Conservation (phyloP, 306 rosid genomes). For the Prunus dulcis region DNA sequence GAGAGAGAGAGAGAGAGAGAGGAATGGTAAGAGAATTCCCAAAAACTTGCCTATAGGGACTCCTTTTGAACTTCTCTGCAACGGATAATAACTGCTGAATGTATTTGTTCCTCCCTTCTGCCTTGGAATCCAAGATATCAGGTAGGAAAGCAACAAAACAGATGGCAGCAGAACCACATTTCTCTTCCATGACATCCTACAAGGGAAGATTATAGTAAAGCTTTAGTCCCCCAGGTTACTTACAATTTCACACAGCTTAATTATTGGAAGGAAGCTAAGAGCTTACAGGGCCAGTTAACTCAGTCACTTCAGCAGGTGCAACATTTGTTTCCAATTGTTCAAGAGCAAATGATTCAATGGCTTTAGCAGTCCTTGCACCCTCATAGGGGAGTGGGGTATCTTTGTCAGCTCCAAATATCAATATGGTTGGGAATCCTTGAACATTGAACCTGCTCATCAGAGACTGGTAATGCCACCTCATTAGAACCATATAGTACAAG, state of each 20-base stretch:
- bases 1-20: neutral
- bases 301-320: slow-evolving; percentile 93
- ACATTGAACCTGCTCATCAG: slow-evolving; percentile 94
- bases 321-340: slow-evolving; percentile 81
- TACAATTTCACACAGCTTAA: slow-evolving; percentile 6
- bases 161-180: slow-evolving; percentile 91
- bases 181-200: slow-evolving; percentile 86
- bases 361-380: slow-evolving; percentile 84
- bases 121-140: slow-evolving; percentile 94
- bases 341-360: slow-evolving; percentile 85
- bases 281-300: slow-evolving; percentile 73
- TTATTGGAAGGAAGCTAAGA: slow-evolving; percentile 12
- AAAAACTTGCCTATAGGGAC: slow-evolving; percentile 76
- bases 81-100: slow-evolving; percentile 72
- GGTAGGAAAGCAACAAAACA: slow-evolving; percentile 97
- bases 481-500: slow-evolving; percentile 30
- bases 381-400: slow-evolving; percentile 85
- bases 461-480: slow-evolving; percentile 52
- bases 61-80: slow-evolving; percentile 89
- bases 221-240: slow-evolving; percentile 1
- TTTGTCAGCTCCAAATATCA: slow-evolving; percentile 94
- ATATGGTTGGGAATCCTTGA: slow-evolving; percentile 96
- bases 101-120: slow-evolving; percentile 90
- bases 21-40: neutral
- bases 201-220: slow-evolving; percentile 11